phyloP scores from a whole-genome alignment of 106 monocot species.

The Dendrobium catenatum region DNA sequence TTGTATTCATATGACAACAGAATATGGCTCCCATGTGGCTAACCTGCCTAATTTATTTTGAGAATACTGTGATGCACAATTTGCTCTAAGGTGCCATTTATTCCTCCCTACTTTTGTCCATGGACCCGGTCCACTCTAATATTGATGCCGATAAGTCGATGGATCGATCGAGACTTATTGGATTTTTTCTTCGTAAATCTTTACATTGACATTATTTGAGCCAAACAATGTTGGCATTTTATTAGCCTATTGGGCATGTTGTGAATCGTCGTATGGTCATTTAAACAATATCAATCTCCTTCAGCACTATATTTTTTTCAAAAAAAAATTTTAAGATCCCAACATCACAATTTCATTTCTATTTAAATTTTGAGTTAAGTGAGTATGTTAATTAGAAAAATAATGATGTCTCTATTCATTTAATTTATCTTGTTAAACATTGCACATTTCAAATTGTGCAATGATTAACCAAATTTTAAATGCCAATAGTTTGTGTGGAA shows the following conservation, averaged over 20 bases:
- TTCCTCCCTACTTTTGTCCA: slow-evolving; percentile 1
- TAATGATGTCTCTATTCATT: too few species aligned
- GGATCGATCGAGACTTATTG: neutral
- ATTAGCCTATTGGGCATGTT: neutral
- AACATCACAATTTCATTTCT: neutral
- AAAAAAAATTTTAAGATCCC: neutral
- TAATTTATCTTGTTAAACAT: too few species aligned
- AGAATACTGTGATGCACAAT: neutral
- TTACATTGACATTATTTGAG: neutral
- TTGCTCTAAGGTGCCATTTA: slow-evolving; percentile 7
- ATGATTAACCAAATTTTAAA: too few species aligned
- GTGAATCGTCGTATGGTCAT: neutral
- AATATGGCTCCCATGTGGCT: slow-evolving; percentile 10
- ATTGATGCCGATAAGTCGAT: neutral
- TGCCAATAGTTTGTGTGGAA: too few species aligned
- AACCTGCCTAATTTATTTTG: neutral
- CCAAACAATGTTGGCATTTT: neutral
- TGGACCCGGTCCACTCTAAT: neutral
- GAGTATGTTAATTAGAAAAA: too few species aligned
- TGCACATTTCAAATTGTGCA: too few species aligned
- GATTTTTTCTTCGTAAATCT: neutral
- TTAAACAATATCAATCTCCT: neutral
- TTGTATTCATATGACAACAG: slow-evolving; percentile 6
- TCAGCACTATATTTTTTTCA: neutral
- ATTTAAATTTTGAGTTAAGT: neutral